Conservation (phyloP, 2,329 filamentous ascomycete genomes). For the Talaromyces funiculosus region DNA sequence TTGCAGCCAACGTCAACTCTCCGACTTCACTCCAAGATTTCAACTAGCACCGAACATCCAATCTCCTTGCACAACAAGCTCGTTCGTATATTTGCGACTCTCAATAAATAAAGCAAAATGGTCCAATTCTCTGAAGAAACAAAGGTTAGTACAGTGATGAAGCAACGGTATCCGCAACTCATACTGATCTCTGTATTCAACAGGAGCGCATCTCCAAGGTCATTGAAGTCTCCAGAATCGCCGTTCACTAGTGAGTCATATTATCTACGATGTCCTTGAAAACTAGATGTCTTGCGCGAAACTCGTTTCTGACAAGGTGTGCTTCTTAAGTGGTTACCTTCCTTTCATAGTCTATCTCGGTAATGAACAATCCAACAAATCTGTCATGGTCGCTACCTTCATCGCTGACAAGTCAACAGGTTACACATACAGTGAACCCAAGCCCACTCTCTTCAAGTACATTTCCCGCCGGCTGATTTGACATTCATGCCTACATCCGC, state of each 20-base stretch:
- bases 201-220: slow-evolving; percentile 97
- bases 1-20: slow-evolving; percentile 19
- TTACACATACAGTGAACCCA: slow-evolving; percentile 89
- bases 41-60: background rate
- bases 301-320: background rate
- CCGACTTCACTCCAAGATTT: background rate
- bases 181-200: background rate
- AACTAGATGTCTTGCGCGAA: background rate
- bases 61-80: background rate
- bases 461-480: slow-evolving; percentile 24
- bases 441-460: slow-evolving; percentile 71
- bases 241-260: slow-evolving; percentile 89
- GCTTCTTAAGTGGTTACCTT: slow-evolving; percentile 77
- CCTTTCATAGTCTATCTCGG: slow-evolving; percentile 95
- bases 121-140: slow-evolving; percentile 87
- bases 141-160: slow-evolving; percentile 57
- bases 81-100: background rate
- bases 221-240: slow-evolving; percentile 88
- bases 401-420: slow-evolving; percentile 46
- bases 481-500: slow-evolving; percentile 3
- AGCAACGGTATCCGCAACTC: background rate
- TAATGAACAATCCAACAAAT: slow-evolving; percentile 39
- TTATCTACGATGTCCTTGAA: background rate
- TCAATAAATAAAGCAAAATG: slow-evolving; percentile 27
- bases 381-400: background rate